phyloP scores from a whole-genome alignment of 495 filamentous ascomycete genomes.

The Lasiosphaeris hirsuta region DNA sequence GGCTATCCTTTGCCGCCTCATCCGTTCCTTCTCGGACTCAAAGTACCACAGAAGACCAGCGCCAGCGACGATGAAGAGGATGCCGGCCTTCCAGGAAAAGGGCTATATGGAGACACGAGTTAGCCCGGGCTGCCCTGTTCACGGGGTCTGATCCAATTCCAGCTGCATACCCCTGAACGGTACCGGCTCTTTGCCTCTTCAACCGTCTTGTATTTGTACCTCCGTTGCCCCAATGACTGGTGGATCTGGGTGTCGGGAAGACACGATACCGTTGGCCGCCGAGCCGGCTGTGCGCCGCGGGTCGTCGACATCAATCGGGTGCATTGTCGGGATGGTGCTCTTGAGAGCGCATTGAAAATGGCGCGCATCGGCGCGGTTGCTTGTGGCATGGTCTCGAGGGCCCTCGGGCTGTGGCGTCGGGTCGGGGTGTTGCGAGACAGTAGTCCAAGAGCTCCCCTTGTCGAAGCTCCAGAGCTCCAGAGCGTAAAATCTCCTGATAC shows the following conservation, averaged over 20 bases:
- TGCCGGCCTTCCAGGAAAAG: slow-evolving; percentile 85
- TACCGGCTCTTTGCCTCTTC: slow-evolving; percentile 53
- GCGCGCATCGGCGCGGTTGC: slow-evolving; percentile 22
- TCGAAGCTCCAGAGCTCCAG: slow-evolving; percentile 3
- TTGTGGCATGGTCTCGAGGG: slow-evolving; percentile 26
- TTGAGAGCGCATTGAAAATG: slow-evolving; percentile 21
- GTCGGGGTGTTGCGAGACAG: background rate
- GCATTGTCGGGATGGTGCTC: slow-evolving; percentile 23
- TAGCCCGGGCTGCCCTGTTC: slow-evolving; percentile 1
- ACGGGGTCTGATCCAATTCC: background rate
- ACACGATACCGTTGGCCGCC: slow-evolving; percentile 17
- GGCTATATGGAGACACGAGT: slow-evolving; percentile 50
- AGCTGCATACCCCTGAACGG: slow-evolving; percentile 44
- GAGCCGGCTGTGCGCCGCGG: slow-evolving; percentile 5
- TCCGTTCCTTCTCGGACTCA: slow-evolving; percentile 79
- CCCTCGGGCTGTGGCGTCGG: background rate
- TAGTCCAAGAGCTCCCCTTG: background rate
- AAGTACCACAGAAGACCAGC: slow-evolving; percentile 82
- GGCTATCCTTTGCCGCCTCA: slow-evolving; percentile 80
- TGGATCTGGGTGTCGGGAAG: slow-evolving; percentile 19
- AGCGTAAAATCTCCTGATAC: slow-evolving; percentile 19
- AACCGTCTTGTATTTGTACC: slow-evolving; percentile 48
- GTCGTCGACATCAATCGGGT: slow-evolving; percentile 27
- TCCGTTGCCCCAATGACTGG: slow-evolving; percentile 33
- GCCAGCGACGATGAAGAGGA: slow-evolving; percentile 79